Evolutionary conservation across 2,329 filamentous ascomycete species (phyloP).

Genomic region (Immersiporthe knoxdaviesiana): DNA sequence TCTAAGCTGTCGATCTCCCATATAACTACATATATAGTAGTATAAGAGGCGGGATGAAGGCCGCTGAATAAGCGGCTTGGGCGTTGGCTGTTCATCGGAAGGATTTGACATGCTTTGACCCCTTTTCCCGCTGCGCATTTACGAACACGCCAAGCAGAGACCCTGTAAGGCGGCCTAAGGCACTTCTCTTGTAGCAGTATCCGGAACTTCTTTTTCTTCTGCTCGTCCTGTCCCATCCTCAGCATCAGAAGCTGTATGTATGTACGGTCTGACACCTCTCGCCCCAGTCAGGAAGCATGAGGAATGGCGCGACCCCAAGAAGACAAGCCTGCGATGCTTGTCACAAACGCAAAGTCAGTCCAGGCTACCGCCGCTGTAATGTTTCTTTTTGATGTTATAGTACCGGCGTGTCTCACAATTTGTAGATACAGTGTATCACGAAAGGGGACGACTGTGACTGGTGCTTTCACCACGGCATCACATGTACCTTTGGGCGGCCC

Average conservation of each 20-base stretch:
- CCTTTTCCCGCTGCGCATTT: too few species aligned
- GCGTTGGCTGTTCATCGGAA: not conserved
- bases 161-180: too few species aligned
- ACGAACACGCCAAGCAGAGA: not conserved
- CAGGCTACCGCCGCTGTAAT: not conserved
- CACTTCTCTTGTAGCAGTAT: not conserved
- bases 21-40: not conserved
- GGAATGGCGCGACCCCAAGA: slow-evolving; percentile 11
- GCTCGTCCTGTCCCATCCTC: not conserved
- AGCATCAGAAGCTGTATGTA: not conserved
- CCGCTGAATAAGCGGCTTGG: slow-evolving; percentile 1
- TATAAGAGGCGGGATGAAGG: not conserved
- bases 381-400: not conserved
- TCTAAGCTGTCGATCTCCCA: too few species aligned
- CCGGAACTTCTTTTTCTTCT: not conserved
- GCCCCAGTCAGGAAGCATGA: not conserved
- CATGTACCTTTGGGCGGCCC: slow-evolving; percentile 48
- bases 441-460: slow-evolving; percentile 50
- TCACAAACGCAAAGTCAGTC: slow-evolving; percentile 50
- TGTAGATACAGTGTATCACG: slow-evolving; percentile 55
- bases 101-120: not conserved
- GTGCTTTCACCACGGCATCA: slow-evolving; percentile 51
- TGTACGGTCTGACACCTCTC: not conserved
- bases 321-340: slow-evolving; percentile 53
- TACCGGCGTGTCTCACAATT: slow-evolving; percentile 3